Percentiles rank a stretch among this genome's conserved stretches.
phyloP scores from a whole-genome alignment of 2,329 filamentous ascomycete species.

The Helminthosporium solani region DNA sequence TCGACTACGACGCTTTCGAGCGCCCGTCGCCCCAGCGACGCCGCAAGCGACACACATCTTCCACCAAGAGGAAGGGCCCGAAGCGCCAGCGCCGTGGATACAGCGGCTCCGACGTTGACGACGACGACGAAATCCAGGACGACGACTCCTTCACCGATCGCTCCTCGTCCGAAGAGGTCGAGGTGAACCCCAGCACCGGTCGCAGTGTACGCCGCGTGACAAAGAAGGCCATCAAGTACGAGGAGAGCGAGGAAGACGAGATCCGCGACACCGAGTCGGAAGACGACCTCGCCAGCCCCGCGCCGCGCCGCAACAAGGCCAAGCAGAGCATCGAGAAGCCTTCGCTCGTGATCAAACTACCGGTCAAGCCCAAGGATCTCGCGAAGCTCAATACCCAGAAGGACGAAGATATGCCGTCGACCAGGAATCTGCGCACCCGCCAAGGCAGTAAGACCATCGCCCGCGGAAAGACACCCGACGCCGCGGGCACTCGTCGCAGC shows the following conservation, averaged over 20 bases:
- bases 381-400: background rate
- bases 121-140: slow-evolving; percentile 52
- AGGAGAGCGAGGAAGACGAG: slow-evolving; percentile 52
- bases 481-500: slow-evolving; percentile 51
- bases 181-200: slow-evolving; percentile 58
- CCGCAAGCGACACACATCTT: slow-evolving; percentile 27
- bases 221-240: slow-evolving; percentile 57
- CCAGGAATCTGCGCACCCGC: slow-evolving; percentile 38
- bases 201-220: slow-evolving; percentile 57
- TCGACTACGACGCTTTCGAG: slow-evolving; percentile 39
- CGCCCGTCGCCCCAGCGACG: slow-evolving; percentile 34
- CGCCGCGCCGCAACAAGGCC: slow-evolving; percentile 16
- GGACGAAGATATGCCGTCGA: slow-evolving; percentile 12
- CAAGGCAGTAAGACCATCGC: slow-evolving; percentile 42
- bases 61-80: slow-evolving; percentile 29
- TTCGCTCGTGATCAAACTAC: slow-evolving; percentile 46
- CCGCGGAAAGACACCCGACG: slow-evolving; percentile 42
- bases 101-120: slow-evolving; percentile 38
- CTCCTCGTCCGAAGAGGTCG: slow-evolving; percentile 48
- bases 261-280: slow-evolving; percentile 43
- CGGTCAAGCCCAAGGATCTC: slow-evolving; percentile 27
- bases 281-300: slow-evolving; percentile 20
- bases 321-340: slow-evolving; percentile 34
- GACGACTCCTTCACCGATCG: slow-evolving; percentile 46
- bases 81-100: slow-evolving; percentile 40